These are phyloP conservation scores for Leccinum imitatum DNA, from an alignment of 768 basidiomycete genomes.

Conservation along the genomic window DNA sequence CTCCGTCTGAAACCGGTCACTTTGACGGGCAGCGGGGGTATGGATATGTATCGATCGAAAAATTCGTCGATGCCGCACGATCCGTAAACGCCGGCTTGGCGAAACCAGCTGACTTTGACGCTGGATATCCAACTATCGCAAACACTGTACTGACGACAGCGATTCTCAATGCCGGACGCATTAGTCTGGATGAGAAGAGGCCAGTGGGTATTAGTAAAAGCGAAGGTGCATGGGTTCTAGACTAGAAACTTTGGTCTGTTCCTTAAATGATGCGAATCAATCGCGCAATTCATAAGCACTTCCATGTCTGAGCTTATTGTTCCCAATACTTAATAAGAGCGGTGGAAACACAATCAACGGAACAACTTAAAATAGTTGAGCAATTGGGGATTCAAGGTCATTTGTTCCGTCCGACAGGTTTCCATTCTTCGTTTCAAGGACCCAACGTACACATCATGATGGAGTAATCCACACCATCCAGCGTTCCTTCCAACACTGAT, in stretches of 20 bases:
- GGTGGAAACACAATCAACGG: not conserved
- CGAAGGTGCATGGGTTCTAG: constrained; percentile 64
- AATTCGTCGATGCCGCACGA: constrained; percentile 83
- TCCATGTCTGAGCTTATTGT: not conserved
- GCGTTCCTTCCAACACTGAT: not conserved
- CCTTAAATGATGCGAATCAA: constrained; percentile 11
- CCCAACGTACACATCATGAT: not conserved
- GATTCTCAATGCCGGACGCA: constrained; percentile 87
- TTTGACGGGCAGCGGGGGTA: constrained; percentile 96
- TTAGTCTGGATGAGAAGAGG: constrained; percentile 87
- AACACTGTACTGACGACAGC: constrained; percentile 88
- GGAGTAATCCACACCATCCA: not conserved
- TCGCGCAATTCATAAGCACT: not conserved
- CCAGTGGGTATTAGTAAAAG: constrained; percentile 74
- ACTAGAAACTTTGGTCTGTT: constrained; percentile 40
- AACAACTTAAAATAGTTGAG: not conserved
- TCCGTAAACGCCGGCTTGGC: constrained; percentile 71
- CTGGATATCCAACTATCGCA: constrained; percentile 83
- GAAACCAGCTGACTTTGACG: constrained; percentile 75
- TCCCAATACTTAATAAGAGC: not conserved
- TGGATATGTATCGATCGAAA: constrained; percentile 89
- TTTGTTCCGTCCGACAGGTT: not conserved
- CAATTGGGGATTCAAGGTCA: not conserved
- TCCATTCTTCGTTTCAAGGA: not conserved
- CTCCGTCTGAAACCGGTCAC: constrained; percentile 86